Evolutionary conservation across 495 filamentous ascomycete genomes (phyloP).

Genomic region (Aspergillus sparsus): DNA sequence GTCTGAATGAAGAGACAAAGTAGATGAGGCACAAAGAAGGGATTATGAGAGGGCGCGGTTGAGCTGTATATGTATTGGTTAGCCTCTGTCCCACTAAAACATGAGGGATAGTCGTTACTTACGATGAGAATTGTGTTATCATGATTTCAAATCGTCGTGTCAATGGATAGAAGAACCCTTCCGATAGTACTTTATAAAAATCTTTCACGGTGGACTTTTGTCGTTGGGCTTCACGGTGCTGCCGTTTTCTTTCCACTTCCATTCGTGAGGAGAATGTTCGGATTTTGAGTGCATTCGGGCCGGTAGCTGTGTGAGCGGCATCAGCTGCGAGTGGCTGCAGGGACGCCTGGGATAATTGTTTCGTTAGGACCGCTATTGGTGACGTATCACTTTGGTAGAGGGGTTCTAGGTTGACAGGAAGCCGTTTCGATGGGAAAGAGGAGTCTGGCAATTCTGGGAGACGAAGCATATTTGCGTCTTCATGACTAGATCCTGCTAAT

Average conservation of each 20-base stretch:
- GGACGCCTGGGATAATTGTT: constrained; percentile 64
- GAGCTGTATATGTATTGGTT: constrained; percentile 27
- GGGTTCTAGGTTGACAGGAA: constrained; percentile 58
- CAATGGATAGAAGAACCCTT: constrained; percentile 82
- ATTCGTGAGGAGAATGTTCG: constrained; percentile 74
- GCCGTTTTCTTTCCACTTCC: constrained; percentile 64
- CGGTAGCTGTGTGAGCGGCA: constrained; percentile 65
- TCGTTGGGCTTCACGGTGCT: constrained; percentile 44
- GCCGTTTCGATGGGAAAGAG: constrained; percentile 71
- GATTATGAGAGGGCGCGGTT: constrained; percentile 40
- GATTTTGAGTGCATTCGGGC: constrained; percentile 82
- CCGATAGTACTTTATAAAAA: constrained; percentile 70
- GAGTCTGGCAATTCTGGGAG: constrained; percentile 42
- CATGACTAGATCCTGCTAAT: constrained; percentile 74
- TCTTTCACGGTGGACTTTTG: constrained; percentile 66
- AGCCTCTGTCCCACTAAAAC: constrained; percentile 4
- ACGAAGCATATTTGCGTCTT: constrained; percentile 50
- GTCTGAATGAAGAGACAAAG: constrained; percentile 55
- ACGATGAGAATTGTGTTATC: constrained; percentile 48
- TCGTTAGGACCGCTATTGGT: constrained; percentile 62
- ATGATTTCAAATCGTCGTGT: constrained; percentile 49
- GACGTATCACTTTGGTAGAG: constrained; percentile 50
- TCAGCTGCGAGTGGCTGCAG: constrained; percentile 76
- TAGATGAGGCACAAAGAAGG: constrained; percentile 46
- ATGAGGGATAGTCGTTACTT: constrained; percentile 16